These are phyloP conservation scores for Simmondsia chinensis DNA, from an alignment of 148 eudicot species.

Conservation along the genomic window DNA sequence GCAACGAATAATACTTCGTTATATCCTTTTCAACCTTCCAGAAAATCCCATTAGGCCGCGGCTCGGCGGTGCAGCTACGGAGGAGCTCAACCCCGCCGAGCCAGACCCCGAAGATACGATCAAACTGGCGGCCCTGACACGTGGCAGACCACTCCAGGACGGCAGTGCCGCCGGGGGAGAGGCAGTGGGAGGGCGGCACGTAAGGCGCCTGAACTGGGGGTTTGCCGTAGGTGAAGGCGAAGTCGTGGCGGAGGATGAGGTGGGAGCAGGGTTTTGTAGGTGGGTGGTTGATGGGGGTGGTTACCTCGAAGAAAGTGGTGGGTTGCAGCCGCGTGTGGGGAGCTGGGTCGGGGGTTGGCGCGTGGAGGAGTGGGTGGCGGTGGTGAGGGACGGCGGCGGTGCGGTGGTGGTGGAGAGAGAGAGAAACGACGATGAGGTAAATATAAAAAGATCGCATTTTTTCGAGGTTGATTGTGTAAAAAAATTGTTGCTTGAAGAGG, in stretches of 20 bases:
- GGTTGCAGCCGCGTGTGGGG: conserved; percentile 18
- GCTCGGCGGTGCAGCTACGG: conserved; percentile 93
- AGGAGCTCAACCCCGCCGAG: conserved; percentile 82
- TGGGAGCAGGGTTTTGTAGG: conserved; percentile 50
- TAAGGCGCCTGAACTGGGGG: conserved; percentile 50
- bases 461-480: too few relatives aligned
- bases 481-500: too few relatives aligned
- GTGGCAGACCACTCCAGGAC: conserved; percentile 73
- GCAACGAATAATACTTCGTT: conserved; percentile 54
- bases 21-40: conserved; percentile 82
- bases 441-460: conserved; percentile 1
- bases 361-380: conserved; percentile 18
- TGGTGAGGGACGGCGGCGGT: conserved; percentile 3
- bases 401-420: conserved; percentile 15
- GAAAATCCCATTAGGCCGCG: conserved; percentile 47
- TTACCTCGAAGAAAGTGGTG: conserved; percentile 60
- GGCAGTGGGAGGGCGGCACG: conserved; percentile 56
- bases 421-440: conserved; percentile 20
- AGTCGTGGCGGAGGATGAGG: conserved; percentile 54
- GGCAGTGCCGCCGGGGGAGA: conserved; percentile 25
- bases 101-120: conserved; percentile 86
- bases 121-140: conserved; percentile 65
- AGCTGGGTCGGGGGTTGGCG: conserved; percentile 2
- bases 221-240: conserved; percentile 52
- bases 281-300: conserved; percentile 46